Percentiles rank a stretch among this genome's conserved stretches.
phyloP scores from a whole-genome alignment of 192 early-diverging fungal species.

The Mortierella claussenii region DNA sequence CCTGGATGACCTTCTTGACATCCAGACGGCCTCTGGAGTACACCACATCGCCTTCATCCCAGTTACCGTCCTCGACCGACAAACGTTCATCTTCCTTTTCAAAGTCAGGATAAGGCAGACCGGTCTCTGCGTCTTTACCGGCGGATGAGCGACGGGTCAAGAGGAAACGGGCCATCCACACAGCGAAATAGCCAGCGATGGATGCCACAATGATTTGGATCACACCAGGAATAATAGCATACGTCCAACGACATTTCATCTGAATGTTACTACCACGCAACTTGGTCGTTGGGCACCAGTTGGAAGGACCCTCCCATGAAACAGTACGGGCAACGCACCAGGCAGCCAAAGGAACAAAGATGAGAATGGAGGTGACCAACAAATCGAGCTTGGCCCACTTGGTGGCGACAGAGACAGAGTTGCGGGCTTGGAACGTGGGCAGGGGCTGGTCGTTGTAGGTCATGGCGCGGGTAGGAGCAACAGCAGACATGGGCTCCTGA shows the following conservation, averaged over 20 bases:
- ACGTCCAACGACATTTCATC: constrained; percentile 48
- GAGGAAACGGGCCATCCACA: constrained; percentile 31
- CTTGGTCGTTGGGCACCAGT: constrained; percentile 39
- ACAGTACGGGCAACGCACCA: constrained; percentile 39
- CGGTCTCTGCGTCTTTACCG: constrained; percentile 43
- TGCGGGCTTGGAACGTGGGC: constrained; percentile 45
- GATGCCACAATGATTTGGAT: constrained; percentile 37
- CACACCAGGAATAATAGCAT: constrained; percentile 36
- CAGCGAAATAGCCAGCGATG: constrained; percentile 42
- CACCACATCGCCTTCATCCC: constrained; percentile 52
- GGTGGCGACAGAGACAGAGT: constrained; percentile 29
- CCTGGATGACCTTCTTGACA: constrained; percentile 49
- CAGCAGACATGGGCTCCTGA: constrained; percentile 7
- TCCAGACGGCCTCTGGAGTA: constrained; percentile 44
- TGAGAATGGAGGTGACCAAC: constrained; percentile 25
- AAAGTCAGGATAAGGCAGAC: constrained; percentile 40
- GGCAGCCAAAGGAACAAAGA: constrained; percentile 43
- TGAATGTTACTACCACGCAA: constrained; percentile 11
- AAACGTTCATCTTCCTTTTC: constrained; percentile 28
- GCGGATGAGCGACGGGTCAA: constrained; percentile 33
- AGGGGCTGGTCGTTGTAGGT: constrained; percentile 39
- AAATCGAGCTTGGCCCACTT: constrained; percentile 43
- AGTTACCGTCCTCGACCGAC: constrained; percentile 46
- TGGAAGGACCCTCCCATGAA: constrained; percentile 34
- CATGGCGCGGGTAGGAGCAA: constrained; percentile 29